Percentiles rank a stretch among this genome's conserved stretches.
These are phyloP conservation scores for Thuja plicata DNA, from an alignment of 83 land plant species.

Conservation along the genomic window DNA sequence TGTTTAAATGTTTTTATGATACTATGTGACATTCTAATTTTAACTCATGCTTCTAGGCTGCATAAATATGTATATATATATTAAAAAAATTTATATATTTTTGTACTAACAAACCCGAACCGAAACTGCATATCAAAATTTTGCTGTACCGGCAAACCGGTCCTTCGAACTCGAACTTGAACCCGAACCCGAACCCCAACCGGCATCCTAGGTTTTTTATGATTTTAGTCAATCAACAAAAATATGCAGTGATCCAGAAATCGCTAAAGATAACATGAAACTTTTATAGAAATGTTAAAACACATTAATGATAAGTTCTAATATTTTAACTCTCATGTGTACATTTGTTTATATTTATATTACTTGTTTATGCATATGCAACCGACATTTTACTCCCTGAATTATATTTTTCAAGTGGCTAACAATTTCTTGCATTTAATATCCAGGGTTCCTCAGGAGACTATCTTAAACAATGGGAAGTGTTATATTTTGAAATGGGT, in stretches of 20 bases:
- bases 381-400: background rate
- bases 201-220: background rate
- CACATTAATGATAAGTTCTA: background rate
- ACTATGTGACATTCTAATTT: too few species aligned
- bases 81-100: too few species aligned
- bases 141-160: too few species aligned
- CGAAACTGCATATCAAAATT: too few species aligned
- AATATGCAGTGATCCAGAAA: background rate
- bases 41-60: too few species aligned
- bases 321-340: background rate
- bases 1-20: too few species aligned
- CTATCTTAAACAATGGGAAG: constrained; percentile 71
- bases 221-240: background rate
- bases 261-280: background rate
- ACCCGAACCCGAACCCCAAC: too few species aligned
- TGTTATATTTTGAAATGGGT: constrained; percentile 75
- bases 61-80: too few species aligned
- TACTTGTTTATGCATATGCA: background rate
- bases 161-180: too few species aligned
- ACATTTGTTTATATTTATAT: background rate
- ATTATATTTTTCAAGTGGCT: background rate
- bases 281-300: background rate
- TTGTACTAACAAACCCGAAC: too few species aligned
- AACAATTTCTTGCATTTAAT: background rate
- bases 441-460: constrained; percentile 84